Evolutionary conservation across 2,329 filamentous ascomycete species (phyloP).

Genomic region (Aspergillus viridinutans): DNA sequence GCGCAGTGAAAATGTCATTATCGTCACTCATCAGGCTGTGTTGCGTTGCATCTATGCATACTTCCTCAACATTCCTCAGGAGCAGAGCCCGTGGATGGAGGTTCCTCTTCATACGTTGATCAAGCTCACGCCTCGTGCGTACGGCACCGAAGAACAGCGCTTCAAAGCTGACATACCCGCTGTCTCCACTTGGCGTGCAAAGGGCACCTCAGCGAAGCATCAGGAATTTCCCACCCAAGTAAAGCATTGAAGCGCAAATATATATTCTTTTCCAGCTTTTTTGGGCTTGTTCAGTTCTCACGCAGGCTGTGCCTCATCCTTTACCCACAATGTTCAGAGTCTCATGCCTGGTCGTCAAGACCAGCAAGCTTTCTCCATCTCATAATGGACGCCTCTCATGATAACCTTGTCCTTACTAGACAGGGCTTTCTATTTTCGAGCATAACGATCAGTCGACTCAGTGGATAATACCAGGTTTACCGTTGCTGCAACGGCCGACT

Average conservation of each 20-base stretch:
- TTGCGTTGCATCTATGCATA: conserved; percentile 97
- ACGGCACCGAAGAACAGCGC: conserved; percentile 84
- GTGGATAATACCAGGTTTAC: not conserved
- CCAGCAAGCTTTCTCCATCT: not conserved
- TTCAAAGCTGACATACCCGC: conserved; percentile 90
- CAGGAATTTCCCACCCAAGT: conserved; percentile 45
- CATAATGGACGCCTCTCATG: not conserved
- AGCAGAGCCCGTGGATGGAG: conserved; percentile 96
- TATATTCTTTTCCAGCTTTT: not conserved
- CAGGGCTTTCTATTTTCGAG: not conserved
- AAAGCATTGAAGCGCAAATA: conserved; percentile 7
- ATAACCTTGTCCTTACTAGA: not conserved
- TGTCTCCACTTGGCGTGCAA: conserved; percentile 92
- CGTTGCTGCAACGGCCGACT: not conserved
- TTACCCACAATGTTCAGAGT: not conserved
- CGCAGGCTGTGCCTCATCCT: conserved; percentile 10
- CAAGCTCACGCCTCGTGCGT: conserved; percentile 90
- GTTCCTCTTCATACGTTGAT: conserved; percentile 95
- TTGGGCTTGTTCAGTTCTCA: not conserved
- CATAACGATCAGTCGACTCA: not conserved
- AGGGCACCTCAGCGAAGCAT: conserved; percentile 88
- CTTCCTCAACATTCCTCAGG: conserved; percentile 95
- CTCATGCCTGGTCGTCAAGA: not conserved
- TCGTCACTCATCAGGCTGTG: conserved; percentile 96
- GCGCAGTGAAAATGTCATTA: conserved; percentile 91